These are phyloP conservation scores for Globisporangium orthogonon DNA, from an alignment of 352 stramenopile species.

Conservation along the genomic window DNA sequence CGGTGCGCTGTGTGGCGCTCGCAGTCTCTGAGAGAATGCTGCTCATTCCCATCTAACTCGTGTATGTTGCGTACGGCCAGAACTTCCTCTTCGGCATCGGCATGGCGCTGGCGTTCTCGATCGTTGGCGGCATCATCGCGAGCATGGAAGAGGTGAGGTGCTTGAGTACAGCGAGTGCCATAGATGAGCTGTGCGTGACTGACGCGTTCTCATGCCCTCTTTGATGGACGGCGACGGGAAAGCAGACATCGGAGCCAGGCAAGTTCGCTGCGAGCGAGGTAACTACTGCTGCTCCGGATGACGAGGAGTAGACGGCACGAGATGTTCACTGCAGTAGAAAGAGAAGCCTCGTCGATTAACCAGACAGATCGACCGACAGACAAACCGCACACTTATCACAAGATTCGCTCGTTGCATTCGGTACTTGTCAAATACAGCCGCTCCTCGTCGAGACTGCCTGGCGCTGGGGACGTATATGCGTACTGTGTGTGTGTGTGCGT, in stretches of 20 bases:
- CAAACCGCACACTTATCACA: not conserved
- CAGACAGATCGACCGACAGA: not conserved
- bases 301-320: constrained; percentile 1
- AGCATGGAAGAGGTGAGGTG: constrained; percentile 52
- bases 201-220: no score
- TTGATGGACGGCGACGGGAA: not conserved
- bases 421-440: not conserved
- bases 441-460: not conserved
- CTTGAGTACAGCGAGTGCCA: not conserved
- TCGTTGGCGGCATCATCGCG: constrained; percentile 63
- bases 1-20: constrained; percentile 20
- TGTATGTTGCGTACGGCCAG: constrained; percentile 13
- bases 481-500: not conserved
- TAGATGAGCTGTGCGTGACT: not conserved
- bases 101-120: constrained; percentile 68
- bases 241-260: constrained; percentile 7
- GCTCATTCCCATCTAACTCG: not conserved
- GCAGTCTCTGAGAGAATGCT: no score
- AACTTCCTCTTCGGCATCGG: constrained; percentile 76
- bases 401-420: not conserved
- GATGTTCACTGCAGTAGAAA: no score
- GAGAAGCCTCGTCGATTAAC: not conserved
- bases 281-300: not conserved
- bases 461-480: not conserved
- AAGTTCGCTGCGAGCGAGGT: constrained; percentile 6